Percentiles rank a stretch among this genome's conserved stretches.
Evolutionary conservation across 345 rosid genomes (phyloP).

Genomic region (Camelina laxa): DNA sequence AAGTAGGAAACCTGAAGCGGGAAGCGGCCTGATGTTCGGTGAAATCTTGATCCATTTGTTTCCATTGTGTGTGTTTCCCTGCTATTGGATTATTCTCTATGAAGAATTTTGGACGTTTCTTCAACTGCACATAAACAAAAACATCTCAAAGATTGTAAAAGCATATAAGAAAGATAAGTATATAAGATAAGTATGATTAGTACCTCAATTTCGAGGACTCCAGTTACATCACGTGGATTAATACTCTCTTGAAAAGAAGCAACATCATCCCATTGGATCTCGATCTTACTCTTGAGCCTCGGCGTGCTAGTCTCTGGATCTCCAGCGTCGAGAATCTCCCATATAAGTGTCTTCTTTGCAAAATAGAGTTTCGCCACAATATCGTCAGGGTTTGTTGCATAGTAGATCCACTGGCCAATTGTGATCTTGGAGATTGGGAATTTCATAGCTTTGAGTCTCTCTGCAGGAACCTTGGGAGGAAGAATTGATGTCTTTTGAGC

Average conservation of each 20-base stretch:
- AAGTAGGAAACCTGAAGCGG: slow-evolving; percentile 45
- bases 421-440: slow-evolving; percentile 2
- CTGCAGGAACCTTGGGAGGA: not conserved
- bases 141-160: not conserved
- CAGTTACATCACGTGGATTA: slow-evolving; percentile 19
- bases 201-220: slow-evolving; percentile 50
- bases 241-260: slow-evolving; percentile 18
- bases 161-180: no score
- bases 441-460: slow-evolving; percentile 24
- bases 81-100: slow-evolving; percentile 51
- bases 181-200: not conserved
- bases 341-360: slow-evolving; percentile 61
- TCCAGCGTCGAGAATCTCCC: slow-evolving; percentile 55
- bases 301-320: not conserved
- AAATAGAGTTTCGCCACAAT: slow-evolving; percentile 65
- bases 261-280: slow-evolving; percentile 48
- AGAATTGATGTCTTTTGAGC: no score
- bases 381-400: slow-evolving; percentile 31
- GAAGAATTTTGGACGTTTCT: slow-evolving; percentile 45
- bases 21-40: slow-evolving; percentile 42
- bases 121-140: slow-evolving; percentile 42
- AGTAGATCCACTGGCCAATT: slow-evolving; percentile 21
- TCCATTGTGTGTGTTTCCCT: slow-evolving; percentile 57
- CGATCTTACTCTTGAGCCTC: slow-evolving; percentile 52
- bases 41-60: slow-evolving; percentile 44